Base-by-base conservation (phyloP, 495 filamentous ascomycete genomes). In the Cercophora samala region DNA sequence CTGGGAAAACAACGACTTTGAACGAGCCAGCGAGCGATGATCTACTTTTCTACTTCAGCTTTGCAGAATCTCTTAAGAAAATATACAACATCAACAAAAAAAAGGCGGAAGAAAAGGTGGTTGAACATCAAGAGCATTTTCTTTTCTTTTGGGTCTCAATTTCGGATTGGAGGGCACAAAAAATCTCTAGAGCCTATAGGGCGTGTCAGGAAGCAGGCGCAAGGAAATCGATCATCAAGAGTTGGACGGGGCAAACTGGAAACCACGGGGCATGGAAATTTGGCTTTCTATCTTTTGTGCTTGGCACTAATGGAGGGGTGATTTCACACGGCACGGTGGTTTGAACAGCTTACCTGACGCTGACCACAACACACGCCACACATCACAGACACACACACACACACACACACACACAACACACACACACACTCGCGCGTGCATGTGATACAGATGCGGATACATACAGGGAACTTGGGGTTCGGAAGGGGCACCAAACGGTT, bases 201-300 rank as follows among this genome's bases (percentile, higher is more conserved):
- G 15, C 52, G 6, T 54, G 52, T 18, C 19, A 11, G 52, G 19
- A 54, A 54, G n/a, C 13, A 29, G 52, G 52, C 52, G 13, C 52
- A 54, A 54, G 2, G 52, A 54, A 54, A 54, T 54, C 52, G 19
- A 8, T 29, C 8, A 29, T 29, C 26, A 46, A 46, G 37, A 46
- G 9, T 13, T 3, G 37, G 37, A 46, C 13, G 37, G n/a, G 37
- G 37, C 37, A 46, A 46, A 46, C 37, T 42, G 62, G 42, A 4
- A 19, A 29, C 2, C 29, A 24, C 22, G 62, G 62, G 22, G 53
- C 24, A 64, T 64, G 62, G 62, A 54, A 21, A 6, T 63, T 63
- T 32, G n/a, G 18, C 18, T 56, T 56, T 56, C n/a, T 19, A 56
- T 23, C 22, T 23, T 56, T 56, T 23, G 53, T 23, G 53, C 53